These are phyloP conservation scores for Pistacia atlantica DNA, from an alignment of 345 rosid genomes.

Conservation along the genomic window DNA sequence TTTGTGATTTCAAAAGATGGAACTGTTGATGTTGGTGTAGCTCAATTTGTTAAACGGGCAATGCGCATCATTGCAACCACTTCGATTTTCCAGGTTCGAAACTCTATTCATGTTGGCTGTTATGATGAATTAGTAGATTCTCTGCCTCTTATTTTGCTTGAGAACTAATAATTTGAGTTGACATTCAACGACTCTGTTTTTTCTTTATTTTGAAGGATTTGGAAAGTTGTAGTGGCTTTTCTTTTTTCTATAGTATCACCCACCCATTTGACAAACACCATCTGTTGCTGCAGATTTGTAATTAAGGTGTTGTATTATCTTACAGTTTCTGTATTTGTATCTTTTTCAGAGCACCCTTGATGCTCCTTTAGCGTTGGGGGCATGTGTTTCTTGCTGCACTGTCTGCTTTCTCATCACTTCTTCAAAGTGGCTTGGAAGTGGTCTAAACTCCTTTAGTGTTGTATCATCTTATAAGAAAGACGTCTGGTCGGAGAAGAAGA, in stretches of 20 bases:
- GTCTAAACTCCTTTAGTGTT: background rate
- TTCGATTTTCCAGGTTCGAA: conserved; percentile 70
- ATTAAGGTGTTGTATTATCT: background rate
- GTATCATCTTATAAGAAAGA: no score
- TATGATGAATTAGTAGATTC: background rate
- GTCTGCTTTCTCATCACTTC: conserved; percentile 44
- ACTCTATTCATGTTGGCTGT: conserved; percentile 7
- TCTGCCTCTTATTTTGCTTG: background rate
- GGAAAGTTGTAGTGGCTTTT: no score
- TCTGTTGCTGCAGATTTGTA: background rate
- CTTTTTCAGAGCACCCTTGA: conserved; percentile 73
- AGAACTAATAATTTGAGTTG: background rate
- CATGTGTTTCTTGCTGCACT: conserved; percentile 37
- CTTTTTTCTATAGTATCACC: background rate
- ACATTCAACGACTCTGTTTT: background rate
- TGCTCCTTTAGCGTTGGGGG: conserved; percentile 52
- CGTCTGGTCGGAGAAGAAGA: conserved; percentile 15
- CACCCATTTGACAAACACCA: background rate
- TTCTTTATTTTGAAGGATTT: no score
- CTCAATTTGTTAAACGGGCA: conserved; percentile 94
- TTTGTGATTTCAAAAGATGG: conserved; percentile 81
- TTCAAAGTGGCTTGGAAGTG: conserved; percentile 30
- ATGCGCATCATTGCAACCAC: conserved; percentile 74
- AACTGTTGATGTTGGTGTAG: conserved; percentile 73
- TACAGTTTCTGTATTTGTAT: conserved; percentile 3